phyloP scores from a whole-genome alignment of 1,284 basidiomycete species.

The Ustilago vetiveriae region DNA sequence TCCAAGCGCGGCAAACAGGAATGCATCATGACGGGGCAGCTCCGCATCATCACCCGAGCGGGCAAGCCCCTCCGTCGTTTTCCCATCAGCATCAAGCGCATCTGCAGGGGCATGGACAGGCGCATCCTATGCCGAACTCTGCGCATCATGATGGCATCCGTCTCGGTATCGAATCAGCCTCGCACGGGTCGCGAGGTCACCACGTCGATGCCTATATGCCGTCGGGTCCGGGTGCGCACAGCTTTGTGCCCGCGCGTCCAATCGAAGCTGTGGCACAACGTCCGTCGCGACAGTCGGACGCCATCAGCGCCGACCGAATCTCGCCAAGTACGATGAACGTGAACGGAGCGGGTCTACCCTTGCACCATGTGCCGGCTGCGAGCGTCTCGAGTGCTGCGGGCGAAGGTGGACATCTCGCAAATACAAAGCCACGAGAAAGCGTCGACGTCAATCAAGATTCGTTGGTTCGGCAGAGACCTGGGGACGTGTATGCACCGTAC shows the following conservation, averaged over 20 bases:
- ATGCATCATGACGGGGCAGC: constrained; percentile 1
- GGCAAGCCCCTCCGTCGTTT: background rate
- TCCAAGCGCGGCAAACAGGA: constrained; percentile 10
- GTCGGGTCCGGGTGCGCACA: background rate
- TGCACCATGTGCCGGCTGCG: background rate
- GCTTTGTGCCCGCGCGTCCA: background rate
- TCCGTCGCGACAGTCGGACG: background rate
- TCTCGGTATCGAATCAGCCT: background rate
- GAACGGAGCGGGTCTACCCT: background rate
- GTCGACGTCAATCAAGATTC: constrained; percentile 7
- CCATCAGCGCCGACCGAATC: background rate
- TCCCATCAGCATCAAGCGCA: constrained; percentile 1
- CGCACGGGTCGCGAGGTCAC: background rate
- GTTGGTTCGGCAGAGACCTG: constrained; percentile 14
- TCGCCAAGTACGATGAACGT: background rate
- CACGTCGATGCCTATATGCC: background rate
- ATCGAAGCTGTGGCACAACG: background rate
- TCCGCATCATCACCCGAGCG: background rate
- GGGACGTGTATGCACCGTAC: constrained; percentile 42
- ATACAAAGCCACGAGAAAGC: background rate
- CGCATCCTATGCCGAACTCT: background rate
- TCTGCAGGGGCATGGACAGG: background rate
- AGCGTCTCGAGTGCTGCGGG: background rate
- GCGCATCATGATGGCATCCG: background rate
- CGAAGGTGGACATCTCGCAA: background rate